These are phyloP conservation scores for Agroathelia rolfsii DNA, from an alignment of 1,284 basidiomycete species.

Conservation along the genomic window DNA sequence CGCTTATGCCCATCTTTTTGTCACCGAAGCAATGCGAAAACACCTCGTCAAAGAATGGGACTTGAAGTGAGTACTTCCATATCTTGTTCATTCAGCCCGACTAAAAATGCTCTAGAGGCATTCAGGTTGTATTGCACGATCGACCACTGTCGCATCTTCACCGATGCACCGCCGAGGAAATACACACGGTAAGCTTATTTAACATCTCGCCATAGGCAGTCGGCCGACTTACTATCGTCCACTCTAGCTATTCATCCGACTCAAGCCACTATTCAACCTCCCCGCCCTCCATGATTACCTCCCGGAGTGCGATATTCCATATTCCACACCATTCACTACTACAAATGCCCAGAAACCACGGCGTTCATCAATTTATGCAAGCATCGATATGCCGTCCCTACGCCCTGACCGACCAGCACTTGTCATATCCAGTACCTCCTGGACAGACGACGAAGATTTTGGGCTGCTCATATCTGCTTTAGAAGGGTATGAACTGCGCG, in stretches of 20 bases:
- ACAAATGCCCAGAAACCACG: slow-evolving; percentile 31
- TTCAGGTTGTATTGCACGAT: slow-evolving; percentile 69
- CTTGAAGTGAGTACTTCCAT: slow-evolving; percentile 47
- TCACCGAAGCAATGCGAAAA: slow-evolving; percentile 81
- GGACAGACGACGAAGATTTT: slow-evolving; percentile 98
- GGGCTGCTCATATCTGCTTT: slow-evolving; percentile 72
- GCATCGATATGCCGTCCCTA: slow-evolving; percentile 23
- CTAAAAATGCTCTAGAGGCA: background rate
- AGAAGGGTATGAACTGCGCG: slow-evolving; percentile 55
- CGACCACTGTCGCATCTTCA: slow-evolving; percentile 80
- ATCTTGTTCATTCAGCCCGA: slow-evolving; percentile 6
- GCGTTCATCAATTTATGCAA: too few relatives aligned
- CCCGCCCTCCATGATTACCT: slow-evolving; percentile 28
- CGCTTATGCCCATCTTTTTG: slow-evolving; percentile 90
- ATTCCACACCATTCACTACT: slow-evolving; percentile 58
- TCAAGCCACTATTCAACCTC: slow-evolving; percentile 27
- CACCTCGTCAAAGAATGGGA: slow-evolving; percentile 68
- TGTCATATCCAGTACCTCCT: slow-evolving; percentile 87
- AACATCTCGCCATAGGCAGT: slow-evolving; percentile 21
- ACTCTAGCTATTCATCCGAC: slow-evolving; percentile 45
- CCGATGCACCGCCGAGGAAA: slow-evolving; percentile 54
- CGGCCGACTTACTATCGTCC: slow-evolving; percentile 18
- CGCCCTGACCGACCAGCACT: slow-evolving; percentile 75
- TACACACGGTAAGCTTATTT: slow-evolving; percentile 53
- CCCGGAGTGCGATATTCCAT: slow-evolving; percentile 34